A percentile compares a stretch with the other conserved stretches of the same genome.
phyloP scores from a whole-genome alignment of 208 protist genomes.

The Entamoeba histolytica region DNA sequence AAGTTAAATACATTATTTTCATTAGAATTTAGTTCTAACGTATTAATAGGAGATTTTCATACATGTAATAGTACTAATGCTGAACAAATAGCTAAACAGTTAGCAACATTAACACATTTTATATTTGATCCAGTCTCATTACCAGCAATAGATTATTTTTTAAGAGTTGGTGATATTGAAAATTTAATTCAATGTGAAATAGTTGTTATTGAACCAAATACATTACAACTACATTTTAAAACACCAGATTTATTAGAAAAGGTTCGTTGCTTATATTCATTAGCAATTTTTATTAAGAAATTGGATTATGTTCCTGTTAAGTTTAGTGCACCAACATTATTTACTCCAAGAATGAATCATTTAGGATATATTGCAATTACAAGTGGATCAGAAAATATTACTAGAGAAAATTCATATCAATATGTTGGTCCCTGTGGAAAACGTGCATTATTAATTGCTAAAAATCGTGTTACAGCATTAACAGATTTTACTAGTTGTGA shows the following conservation, averaged over 20 bases:
- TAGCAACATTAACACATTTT: neutral
- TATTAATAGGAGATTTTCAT: neutral
- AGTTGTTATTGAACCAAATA: neutral
- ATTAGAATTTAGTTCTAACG: neutral
- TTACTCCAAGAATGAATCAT: neutral
- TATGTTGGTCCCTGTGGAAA: neutral
- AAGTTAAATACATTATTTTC: neutral
- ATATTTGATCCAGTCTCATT: neutral
- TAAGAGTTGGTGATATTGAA: neutral
- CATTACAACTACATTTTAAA: neutral
- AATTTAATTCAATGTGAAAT: neutral
- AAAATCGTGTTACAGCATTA: neutral
- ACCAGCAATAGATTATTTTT: neutral
- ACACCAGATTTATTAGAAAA: neutral
- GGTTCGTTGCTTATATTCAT: neutral
- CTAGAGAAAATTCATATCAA: neutral
- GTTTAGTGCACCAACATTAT: neutral
- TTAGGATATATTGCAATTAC: neutral
- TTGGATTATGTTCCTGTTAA: neutral
- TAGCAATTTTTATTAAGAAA: neutral
- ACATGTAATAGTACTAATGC: neutral
- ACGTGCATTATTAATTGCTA: neutral
- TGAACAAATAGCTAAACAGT: neutral
- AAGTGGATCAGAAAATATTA: neutral
- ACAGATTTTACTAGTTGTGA: neutral